Evolutionary conservation across 768 basidiomycete species (phyloP), one percentile per base, ranked within the genome.

Genomic region (Auriscalpium orientale): DNA sequence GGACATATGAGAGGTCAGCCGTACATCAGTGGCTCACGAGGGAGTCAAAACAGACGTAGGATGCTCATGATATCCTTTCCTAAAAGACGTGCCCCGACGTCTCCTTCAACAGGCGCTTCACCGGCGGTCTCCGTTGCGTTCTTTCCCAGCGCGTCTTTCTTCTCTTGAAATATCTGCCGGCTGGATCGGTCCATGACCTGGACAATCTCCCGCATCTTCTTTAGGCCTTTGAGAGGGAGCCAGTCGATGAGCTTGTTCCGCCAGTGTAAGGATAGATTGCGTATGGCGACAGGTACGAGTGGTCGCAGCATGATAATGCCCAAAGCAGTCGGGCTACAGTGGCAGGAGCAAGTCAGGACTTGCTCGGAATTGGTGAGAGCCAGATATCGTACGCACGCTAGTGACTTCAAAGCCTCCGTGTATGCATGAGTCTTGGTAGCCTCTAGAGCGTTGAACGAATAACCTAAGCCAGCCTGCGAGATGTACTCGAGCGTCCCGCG

Each of bases 1-100:
- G 12, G 9, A 11, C 9, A 12, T 8, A 28, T 45, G 34, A 16
- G 18, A 21, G 15, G 56, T 36, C 20, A 56, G 20, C 53, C 40
- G 55, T 46, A 16, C 2, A n/a, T 34, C 36, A 46, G 49, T 18
- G 11, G 18, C 12, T 18, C 45, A 9, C 46, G 13, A 33, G 16
- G n/a, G 59, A 22, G n/a, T 40, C 33, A 20, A 1, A n/a, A 64
- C 76, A 44, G 58, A 80, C 78, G 65, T 21, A 79, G 61, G 40
- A 78, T 69, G 54, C 74, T 78, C 59, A 79, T 68, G 20, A 80
- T 71, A 58, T 79, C 78, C 46, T 74, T 75, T 10, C 72, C 74
- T 1, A 15, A 4, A 1, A 18, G 13, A 13, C 40, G 13, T 43
- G 40, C 40, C 8, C 40, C 40, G 40, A 13, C 40, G 18, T 43